phyloP scores from a whole-genome alignment of 2,329 filamentous ascomycete genomes.

The Sporothrix inflata region DNA sequence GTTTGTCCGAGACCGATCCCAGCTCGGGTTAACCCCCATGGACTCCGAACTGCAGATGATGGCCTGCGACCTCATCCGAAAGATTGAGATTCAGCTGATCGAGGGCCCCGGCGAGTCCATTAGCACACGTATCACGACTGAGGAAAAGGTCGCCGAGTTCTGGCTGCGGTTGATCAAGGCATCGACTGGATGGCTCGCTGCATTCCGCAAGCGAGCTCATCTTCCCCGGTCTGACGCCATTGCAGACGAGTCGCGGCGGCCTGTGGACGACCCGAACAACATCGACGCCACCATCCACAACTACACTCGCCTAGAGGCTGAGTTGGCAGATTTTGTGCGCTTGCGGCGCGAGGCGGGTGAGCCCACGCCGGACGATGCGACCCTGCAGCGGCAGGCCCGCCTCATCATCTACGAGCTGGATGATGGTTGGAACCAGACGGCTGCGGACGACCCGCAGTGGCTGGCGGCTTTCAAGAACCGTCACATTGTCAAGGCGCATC shows the following conservation, averaged over 20 bases:
- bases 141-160: constrained; percentile 58
- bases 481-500: constrained; percentile 33
- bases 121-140: constrained; percentile 33
- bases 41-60: constrained; percentile 63
- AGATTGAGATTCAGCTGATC: constrained; percentile 51
- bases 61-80: constrained; percentile 60
- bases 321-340: constrained; percentile 57
- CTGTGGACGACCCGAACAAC: constrained; percentile 53
- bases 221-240: constrained; percentile 62
- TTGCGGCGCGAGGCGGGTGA: constrained; percentile 50
- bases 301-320: constrained; percentile 58
- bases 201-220: constrained; percentile 60
- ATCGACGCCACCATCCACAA: constrained; percentile 65
- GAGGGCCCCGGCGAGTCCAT: not conserved
- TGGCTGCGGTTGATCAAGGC: constrained; percentile 55
- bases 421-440: constrained; percentile 67
- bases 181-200: constrained; percentile 58
- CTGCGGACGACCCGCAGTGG: constrained; percentile 60
- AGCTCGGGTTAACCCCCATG: constrained; percentile 62
- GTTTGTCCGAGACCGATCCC: constrained; percentile 54
- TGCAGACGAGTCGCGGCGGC: constrained; percentile 51
- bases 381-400: constrained; percentile 60
- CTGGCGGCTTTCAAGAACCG: constrained; percentile 56
- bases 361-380: constrained; percentile 54
- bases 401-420: constrained; percentile 65